A percentile compares a stretch with the other conserved stretches of the same genome.
Conservation (phyloP, 2,329 filamentous ascomycete genomes). For the Coccinonectria pachysandricola region DNA sequence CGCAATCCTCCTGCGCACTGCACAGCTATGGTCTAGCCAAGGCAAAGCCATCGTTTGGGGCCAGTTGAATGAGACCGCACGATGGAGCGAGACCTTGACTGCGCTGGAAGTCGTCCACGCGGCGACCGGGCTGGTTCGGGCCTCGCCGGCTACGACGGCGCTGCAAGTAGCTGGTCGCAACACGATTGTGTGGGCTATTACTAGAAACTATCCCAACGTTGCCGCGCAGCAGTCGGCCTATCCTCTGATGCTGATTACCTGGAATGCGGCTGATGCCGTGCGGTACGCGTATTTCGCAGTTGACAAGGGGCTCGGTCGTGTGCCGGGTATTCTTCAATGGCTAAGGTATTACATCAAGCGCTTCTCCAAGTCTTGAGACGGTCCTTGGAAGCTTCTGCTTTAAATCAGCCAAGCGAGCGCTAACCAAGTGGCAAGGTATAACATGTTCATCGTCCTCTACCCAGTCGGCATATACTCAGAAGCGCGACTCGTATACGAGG, state of each 20-base stretch:
- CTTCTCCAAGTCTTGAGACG: too few species aligned
- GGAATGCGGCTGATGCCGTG: conserved; percentile 12
- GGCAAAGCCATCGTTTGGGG: conserved; percentile 10
- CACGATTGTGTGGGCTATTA: conserved; percentile 16
- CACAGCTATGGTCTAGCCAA: conserved; percentile 4
- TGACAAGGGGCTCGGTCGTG: conserved; percentile 5
- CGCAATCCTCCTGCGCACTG: conserved; percentile 4
- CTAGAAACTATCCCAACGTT: conserved; percentile 12
- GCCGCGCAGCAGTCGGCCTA: conserved; percentile 8
- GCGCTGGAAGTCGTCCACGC: conserved; percentile 9
- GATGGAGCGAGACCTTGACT: conserved; percentile 12
- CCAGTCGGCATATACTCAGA: conserved; percentile 11
- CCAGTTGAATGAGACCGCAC: conserved; percentile 6
- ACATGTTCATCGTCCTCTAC: conserved; percentile 11
- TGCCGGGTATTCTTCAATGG: conserved; percentile 7
- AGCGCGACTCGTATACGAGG: conserved; percentile 9
- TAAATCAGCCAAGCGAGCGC: too few species aligned
- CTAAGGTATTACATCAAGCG: conserved; percentile 6
- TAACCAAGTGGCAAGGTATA: conserved; percentile 6
- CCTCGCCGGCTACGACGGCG: conserved; percentile 9
- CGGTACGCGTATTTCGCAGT: conserved; percentile 12
- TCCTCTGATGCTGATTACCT: conserved; percentile 10
- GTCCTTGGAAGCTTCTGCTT: not conserved
- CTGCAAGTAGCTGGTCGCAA: conserved; percentile 13
- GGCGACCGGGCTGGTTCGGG: conserved; percentile 7